Evolutionary conservation across 2,329 filamentous ascomycete genomes (phyloP), one percentile per base, ranked within the genome.

Genomic region (Exophiala xenobiotica): DNA sequence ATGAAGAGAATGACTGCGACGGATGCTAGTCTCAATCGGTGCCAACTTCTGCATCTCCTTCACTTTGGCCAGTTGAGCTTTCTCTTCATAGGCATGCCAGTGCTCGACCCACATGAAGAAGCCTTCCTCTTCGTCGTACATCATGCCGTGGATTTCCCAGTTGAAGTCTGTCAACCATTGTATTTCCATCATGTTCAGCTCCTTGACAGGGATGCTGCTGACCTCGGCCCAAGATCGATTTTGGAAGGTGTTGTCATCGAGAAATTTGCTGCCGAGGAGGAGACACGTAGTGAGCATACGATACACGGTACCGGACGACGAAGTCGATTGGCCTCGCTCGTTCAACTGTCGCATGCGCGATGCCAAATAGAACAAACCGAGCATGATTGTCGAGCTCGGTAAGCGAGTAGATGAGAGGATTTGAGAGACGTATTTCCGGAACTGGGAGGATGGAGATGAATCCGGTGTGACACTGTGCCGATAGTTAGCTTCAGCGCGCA

Each of bases 211-310:
- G 60, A 96, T 95, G 56, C 88, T 89, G 70, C 90, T 96, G 46
- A 96, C 91, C 67, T 96, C 91, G 4, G 91, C 89, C 91, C 91
- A 99, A 0, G 93, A 99, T 76, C 97, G 96, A 75, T 99, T 99
- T 29, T 93, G 97, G 71, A 99, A 99, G 0, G 93, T 97, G 69
- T 97, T 96, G 77, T 96, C 91, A 65, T 96, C 91, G 60, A 96
- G 77, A 65, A 96, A 96, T 74, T 96, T 96, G 82, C 90, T 95
- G 54, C 90, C 91, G 46, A 96, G 78, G 45, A 96, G 80, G 51
- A 96, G 75, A 6, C 87, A 83, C 29, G 92, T 87, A 5, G 90
- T 95, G 58, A 96, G 79, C 74, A 95, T 86, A 54, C 90, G 87
- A 78, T 92, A 95, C 48, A 95, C 80, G 66, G 93, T 85, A 37